Base-by-base conservation (phyloP, 2,329 filamentous ascomycete species). In the Ophiostoma piceae region DNA sequence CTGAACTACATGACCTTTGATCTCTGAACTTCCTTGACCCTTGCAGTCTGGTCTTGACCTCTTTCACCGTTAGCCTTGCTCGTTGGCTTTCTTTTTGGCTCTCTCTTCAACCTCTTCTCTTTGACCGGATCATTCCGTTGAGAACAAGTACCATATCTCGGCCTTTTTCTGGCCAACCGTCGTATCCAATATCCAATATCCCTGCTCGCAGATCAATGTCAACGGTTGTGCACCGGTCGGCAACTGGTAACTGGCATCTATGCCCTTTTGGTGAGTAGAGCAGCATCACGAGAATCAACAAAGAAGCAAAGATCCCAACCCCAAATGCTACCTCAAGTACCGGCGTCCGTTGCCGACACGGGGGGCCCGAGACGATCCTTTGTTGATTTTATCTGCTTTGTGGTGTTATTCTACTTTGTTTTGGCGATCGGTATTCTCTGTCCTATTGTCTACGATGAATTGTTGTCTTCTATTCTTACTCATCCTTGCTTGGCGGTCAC, bases 301-400 rank as follows among this genome's bases (percentile, higher is more conserved):
- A 35, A 35, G 35, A 35, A 35, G 5, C 35, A 35, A 35, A 35
- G 35, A 35, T 19, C 16, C 16, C 43, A n/a, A 19, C 16, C 7
- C 7, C 26, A 29, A 19, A 47, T n/a, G 8, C 43, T 47, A 47
- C 43, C 43, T 19, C 19, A 47, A 47, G 16, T 47, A n/a, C 51
- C 51, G 51, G n/a, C 22, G 9, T 26, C 51, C 4, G n/a, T 57
- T 57, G 19, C 47, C 47, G n/a, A 26, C 22, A 14, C 51, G 51
- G 51, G 8, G 51, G 51, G 51, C n/a, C 51, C 51, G 51, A 57
- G 51, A 26, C 26, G 51, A 57, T 57, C 51, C 16, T 57, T 57
- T 26, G 9, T 57, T 57, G 8, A 8, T 26, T 22, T 54, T 54
- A 2, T 26, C n/a, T 57, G 4, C n/a, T 57, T 57, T 11, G 9